These are phyloP conservation scores for Mycena belliarum DNA, from an alignment of 768 basidiomycete genomes.

Conservation along the genomic window DNA sequence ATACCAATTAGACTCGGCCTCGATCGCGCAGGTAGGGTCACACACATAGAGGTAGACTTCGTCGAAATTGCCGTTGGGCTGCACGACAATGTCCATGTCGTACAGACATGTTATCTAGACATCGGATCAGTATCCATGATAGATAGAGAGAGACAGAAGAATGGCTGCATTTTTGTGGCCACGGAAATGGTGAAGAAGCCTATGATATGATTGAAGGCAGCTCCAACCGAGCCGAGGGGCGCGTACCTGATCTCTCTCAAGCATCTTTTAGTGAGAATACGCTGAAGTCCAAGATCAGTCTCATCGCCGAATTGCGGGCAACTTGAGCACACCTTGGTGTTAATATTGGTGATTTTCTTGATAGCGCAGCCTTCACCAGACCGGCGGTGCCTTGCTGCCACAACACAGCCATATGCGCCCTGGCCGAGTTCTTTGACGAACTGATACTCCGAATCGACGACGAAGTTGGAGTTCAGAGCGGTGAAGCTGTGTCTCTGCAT, in stretches of 20 bases:
- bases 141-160: not conserved
- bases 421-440: constrained; percentile 97
- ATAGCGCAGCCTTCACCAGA: constrained; percentile 91
- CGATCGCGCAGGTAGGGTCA: constrained; percentile 18
- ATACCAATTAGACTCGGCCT: constrained; percentile 8
- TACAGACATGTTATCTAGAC: constrained; percentile 91
- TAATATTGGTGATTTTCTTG: constrained; percentile 95
- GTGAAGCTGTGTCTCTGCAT: constrained; percentile 81
- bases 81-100: constrained; percentile 97
- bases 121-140: constrained; percentile 21
- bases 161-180: constrained; percentile 91
- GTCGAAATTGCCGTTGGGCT: constrained; percentile 88
- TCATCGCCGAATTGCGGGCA: not conserved
- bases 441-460: constrained; percentile 87
- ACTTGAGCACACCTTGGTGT: constrained; percentile 64
- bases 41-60: constrained; percentile 92
- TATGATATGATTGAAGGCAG: constrained; percentile 32
- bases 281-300: constrained; percentile 41
- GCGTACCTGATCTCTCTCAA: constrained; percentile 86
- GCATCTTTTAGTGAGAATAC: constrained; percentile 96
- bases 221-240: constrained; percentile 23
- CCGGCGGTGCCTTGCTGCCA: constrained; percentile 79
- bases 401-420: constrained; percentile 92
- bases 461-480: constrained; percentile 81
- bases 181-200: constrained; percentile 94